These are phyloP conservation scores for Triglochin maritima DNA, from an alignment of 106 monocot genomes.

Conservation along the genomic window DNA sequence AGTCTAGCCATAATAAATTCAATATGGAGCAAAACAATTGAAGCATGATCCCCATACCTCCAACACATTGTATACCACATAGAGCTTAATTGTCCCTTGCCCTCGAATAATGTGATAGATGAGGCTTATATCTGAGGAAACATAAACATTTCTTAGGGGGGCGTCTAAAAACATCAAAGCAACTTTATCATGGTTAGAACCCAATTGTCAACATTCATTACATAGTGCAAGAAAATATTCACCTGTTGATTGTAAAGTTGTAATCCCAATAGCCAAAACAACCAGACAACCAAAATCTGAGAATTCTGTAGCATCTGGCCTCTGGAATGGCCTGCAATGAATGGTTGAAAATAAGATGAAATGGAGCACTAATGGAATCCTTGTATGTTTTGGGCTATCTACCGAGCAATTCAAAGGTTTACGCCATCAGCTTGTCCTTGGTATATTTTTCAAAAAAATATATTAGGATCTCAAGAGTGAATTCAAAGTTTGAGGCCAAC, in stretches of 20 bases:
- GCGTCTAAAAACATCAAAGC: neutral
- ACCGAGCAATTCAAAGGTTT: neutral
- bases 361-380: neutral
- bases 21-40: too few species aligned
- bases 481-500: neutral
- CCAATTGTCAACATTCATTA: neutral
- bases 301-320: conserved; percentile 75
- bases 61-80: conserved; percentile 96
- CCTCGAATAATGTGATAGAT: conserved; percentile 98
- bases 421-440: neutral
- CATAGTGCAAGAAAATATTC: neutral
- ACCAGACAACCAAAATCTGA: conserved; percentile 87
- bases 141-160: neutral
- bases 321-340: conserved; percentile 69
- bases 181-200: neutral
- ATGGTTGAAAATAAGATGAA: conserved; percentile 3
- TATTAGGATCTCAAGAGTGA: neutral
- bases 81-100: conserved; percentile 86
- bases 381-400: neutral
- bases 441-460: neutral
- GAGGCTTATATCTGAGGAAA: conserved; percentile 78
- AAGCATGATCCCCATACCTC: conserved; percentile 31
- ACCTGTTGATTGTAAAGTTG: conserved; percentile 71
- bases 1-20: too few species aligned
- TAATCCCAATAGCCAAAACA: conserved; percentile 61